A percentile compares a stretch with the other conserved stretches of the same genome.
phyloP scores from a whole-genome alignment of 2,329 filamentous ascomycete genomes.

The Biscogniauxia mediterranea region DNA sequence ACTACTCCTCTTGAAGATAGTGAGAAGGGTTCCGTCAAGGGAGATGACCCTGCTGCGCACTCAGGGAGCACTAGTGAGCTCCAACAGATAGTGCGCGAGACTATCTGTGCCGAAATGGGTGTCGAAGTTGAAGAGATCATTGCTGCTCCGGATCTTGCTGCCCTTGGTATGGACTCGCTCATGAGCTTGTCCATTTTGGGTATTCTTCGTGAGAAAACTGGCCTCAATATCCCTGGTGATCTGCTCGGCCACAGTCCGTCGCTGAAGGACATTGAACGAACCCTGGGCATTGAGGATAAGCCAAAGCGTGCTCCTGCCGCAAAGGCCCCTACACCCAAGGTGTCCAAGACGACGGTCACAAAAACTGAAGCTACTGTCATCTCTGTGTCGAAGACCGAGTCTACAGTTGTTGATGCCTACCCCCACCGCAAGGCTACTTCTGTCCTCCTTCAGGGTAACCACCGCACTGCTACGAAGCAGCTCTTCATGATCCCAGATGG shows the following conservation, averaged over 20 bases:
- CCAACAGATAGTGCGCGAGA: conserved; percentile 57
- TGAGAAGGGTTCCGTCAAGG: conserved; percentile 48
- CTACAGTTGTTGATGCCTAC: conserved; percentile 41
- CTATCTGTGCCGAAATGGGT: conserved; percentile 70
- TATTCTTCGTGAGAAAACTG: conserved; percentile 53
- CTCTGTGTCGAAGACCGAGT: conserved; percentile 39
- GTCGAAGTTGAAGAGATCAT: conserved; percentile 64
- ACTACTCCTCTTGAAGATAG: conserved; percentile 55
- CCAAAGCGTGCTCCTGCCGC: conserved; percentile 33
- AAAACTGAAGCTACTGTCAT: conserved; percentile 1
- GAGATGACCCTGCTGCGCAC: conserved; percentile 36
- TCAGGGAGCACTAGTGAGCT: conserved; percentile 42
- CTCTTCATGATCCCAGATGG: conserved; percentile 57
- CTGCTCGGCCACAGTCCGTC: conserved; percentile 61
- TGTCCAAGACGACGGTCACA: conserved; percentile 26
- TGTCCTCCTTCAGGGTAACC: conserved; percentile 49
- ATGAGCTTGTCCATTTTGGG: conserved; percentile 57
- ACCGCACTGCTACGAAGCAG: conserved; percentile 44
- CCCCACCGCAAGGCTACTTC: conserved; percentile 50
- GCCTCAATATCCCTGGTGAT: conserved; percentile 54
- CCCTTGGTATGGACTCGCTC: conserved; percentile 58
- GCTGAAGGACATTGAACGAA: conserved; percentile 63
- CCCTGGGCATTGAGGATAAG: conserved; percentile 52
- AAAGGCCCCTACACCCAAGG: conserved; percentile 27
- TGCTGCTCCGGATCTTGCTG: conserved; percentile 52